Base-by-base conservation (phyloP, 1,284 basidiomycete genomes). In the Vanrija sp. region DNA sequence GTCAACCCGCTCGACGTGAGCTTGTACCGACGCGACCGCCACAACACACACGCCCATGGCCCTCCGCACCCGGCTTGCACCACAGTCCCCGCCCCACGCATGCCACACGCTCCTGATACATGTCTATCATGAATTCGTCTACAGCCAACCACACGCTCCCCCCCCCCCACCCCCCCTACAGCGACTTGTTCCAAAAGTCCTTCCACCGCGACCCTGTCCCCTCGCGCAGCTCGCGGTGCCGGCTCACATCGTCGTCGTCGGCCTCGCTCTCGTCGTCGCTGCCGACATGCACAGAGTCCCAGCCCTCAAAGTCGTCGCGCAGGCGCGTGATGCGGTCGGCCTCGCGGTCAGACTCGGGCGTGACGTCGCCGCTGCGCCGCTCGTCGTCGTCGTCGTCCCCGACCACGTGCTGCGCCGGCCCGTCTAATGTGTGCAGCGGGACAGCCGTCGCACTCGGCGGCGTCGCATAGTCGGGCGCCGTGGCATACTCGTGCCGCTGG, bases 241-340 rank as follows among this genome's bases (percentile, higher is more conserved):
- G 52, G 44, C 36, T 52, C 4, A 59, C 50, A 18, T 57, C 54
- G 16, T 56, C 44, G 44, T 54, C 53, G 41, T 54, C 54, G 1
- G 27, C 46, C 27, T 62, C 60, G 18, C 37, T 35, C 37, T 60
- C 61, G 20, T 41, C 36, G 24, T 53, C 47, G 22, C 27, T 35
- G 15, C 51, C 49, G 16, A 44, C 51, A 12, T 39, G n/a, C 38
- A 39, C 38, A 3, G 6, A 6, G 54, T 69, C 64, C 67, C 68
- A 74, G 2, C 69, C 72, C 53, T 74, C 72, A 56, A 72, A 72
- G 41, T 71, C 67, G 54, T 72, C 68, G 31, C 65, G 53, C 20
- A 61, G 45, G 35, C 66, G 60, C 8, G 58, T 52, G 14, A 53
- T 53, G 37, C 62, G 56, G n/a, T 71, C 69, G n/a, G 65, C 68